These are phyloP conservation scores for Alloteropsis semialata DNA, from an alignment of 176 grass and related monocot species.

Conservation along the genomic window DNA sequence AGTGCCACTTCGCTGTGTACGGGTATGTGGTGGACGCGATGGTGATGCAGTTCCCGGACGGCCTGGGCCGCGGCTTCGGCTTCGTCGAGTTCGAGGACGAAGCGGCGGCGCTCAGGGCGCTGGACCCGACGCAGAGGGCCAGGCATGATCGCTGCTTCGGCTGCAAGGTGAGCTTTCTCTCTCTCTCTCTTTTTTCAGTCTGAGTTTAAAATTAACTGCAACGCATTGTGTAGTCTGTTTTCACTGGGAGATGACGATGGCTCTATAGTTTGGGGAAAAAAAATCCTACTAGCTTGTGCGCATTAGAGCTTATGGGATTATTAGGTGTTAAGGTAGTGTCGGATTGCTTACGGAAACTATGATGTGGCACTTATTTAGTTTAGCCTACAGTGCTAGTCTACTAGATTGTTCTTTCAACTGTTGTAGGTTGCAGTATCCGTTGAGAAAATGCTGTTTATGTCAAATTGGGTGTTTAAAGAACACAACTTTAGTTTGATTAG, in stretches of 20 bases:
- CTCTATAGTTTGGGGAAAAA: background rate
- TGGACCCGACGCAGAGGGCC: conserved; percentile 29
- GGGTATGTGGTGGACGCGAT: conserved; percentile 42
- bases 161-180: conserved; percentile 27
- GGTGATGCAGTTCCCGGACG: conserved; percentile 30
- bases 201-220: background rate
- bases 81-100: conserved; percentile 73
- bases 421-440: background rate
- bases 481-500: background rate
- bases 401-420: background rate
- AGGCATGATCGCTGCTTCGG: conserved; percentile 37
- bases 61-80: conserved; percentile 45
- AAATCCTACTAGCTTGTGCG: background rate
- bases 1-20: conserved; percentile 50
- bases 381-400: no score
- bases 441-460: background rate
- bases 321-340: background rate
- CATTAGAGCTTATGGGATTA: background rate
- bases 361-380: background rate
- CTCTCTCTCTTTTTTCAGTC: no score
- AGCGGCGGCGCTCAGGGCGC: conserved; percentile 21
- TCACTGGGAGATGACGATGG: background rate
- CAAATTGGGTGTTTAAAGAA: background rate
- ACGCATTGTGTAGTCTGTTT: background rate
- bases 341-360: background rate